Base-by-base conservation (phyloP, 371 early-diverging fungal genomes). In the Nosema granulosis region DNA sequence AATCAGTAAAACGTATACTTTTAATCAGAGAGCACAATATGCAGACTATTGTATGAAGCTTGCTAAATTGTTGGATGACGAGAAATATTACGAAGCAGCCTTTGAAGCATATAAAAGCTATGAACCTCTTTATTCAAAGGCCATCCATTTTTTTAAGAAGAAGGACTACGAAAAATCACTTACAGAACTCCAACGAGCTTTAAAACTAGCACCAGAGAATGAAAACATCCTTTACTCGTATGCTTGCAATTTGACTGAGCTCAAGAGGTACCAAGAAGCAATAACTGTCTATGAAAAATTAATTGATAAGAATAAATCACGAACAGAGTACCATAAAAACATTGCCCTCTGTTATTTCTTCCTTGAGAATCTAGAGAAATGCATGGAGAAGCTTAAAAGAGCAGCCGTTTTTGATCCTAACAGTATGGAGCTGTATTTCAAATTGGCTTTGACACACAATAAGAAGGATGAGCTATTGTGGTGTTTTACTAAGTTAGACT, bases 111-210 rank as follows among this genome's bases (percentile, higher is more conserved):
- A 68, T 38, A n/a, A 20, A 50, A 52, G 57, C 51, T 67, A 57
- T 35, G 70, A 80, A 28, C 80, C 80, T n/a, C 51, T 71, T 24
- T 28, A 68, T 28, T 57, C 52, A 11, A 80, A 80, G 38, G 75
- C 52, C 1, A n/a, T 54, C 3, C 76, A 62, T 50, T 76, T 43
- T 34, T 68, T 68, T 58, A 59, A 72, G 26, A 67, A 16, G 1
- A 59, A 73, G 0, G n/a, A 72, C 0, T 68, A 31, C 50, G 59
- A 20, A 38, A 43, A 43, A 1, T n/a, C 76, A 37, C 29, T 37
- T 52, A 1, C 0, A 3, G 65, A 61, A 0, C 62, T 54, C 54
- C 37, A 76, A 35, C 3, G 71, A 65, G 70, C 63, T 20, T 58
- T 76, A 11, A 11, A 43, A 24, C 28, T 80, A 24, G 70, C 32